Evolutionary conservation across 192 early-diverging fungal genomes (phyloP).

Genomic region (Obelidium mucronatum): DNA sequence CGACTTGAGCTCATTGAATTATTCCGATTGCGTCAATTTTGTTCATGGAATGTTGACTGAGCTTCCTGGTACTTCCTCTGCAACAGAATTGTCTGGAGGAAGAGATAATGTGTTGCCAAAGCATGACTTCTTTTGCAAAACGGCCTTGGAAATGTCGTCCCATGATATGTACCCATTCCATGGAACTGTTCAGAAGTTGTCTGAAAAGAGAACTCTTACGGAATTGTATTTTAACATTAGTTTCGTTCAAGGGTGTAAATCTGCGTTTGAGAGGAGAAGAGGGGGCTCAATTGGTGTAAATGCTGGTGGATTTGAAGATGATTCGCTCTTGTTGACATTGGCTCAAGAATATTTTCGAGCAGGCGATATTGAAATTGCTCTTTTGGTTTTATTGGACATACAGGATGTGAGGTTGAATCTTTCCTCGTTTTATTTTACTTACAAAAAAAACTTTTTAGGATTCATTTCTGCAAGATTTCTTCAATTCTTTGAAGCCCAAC

Average conservation of each 20-base stretch:
- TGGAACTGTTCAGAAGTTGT: not conserved
- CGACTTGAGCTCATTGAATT: not conserved
- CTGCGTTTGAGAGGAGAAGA: conserved; percentile 14
- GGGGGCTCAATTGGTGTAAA: not conserved
- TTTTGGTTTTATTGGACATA: conserved; percentile 39
- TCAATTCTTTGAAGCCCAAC: conserved; percentile 29
- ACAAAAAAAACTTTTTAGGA: not conserved
- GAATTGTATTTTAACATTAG: conserved; percentile 26
- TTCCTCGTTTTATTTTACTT: not conserved
- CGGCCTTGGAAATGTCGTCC: not conserved
- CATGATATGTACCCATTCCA: not conserved
- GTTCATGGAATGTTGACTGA: conserved; percentile 26
- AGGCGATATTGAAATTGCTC: conserved; percentile 30
- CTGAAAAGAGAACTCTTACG: not conserved
- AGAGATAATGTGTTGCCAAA: not conserved
- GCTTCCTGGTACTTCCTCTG: not conserved
- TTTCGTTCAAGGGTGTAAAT: conserved; percentile 6
- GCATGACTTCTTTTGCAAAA: conserved; percentile 3
- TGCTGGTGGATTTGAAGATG: not conserved
- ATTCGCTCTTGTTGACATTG: conserved; percentile 10
- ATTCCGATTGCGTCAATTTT: conserved; percentile 10
- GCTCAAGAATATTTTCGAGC: conserved; percentile 31
- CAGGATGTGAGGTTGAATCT: conserved; percentile 26
- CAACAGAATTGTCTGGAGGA: not conserved
- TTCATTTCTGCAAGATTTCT: conserved; percentile 32